Conservation (phyloP, 2,329 filamentous ascomycete species). For the Parastagonospora nodorum region DNA sequence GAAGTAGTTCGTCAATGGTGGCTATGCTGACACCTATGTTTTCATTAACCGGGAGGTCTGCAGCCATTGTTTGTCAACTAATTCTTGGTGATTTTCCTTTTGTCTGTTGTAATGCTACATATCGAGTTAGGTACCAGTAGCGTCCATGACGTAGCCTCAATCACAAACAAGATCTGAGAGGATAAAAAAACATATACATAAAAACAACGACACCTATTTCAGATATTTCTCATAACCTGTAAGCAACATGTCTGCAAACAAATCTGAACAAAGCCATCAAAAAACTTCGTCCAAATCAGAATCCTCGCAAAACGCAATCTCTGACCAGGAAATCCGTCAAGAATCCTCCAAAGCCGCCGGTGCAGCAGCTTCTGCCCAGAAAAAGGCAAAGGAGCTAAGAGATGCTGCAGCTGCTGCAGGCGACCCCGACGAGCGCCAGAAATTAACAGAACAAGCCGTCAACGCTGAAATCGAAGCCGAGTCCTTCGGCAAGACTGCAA, state of each 20-base stretch:
- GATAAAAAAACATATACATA: neutral
- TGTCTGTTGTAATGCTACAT: too few species aligned
- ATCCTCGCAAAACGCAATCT: slow-evolving; percentile 7
- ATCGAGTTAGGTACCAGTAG: neutral
- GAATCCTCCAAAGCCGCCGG: slow-evolving; percentile 26
- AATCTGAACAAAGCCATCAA: neutral
- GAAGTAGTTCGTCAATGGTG: too few species aligned
- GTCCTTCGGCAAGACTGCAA: slow-evolving; percentile 31
- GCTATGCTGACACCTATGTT: too few species aligned
- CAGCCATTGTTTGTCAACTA: too few species aligned
- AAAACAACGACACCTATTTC: neutral
- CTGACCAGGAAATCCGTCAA: slow-evolving; percentile 22
- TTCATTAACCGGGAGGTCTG: too few species aligned
- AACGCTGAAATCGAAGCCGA: slow-evolving; percentile 27
- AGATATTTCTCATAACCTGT: neutral
- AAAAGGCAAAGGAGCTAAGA: slow-evolving; percentile 24
- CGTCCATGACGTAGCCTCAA: neutral
- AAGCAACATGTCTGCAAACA: neutral
- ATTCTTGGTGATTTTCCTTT: too few species aligned
- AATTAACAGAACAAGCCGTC: slow-evolving; percentile 25
- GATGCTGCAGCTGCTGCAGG: slow-evolving; percentile 22
- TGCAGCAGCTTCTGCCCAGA: slow-evolving; percentile 20
- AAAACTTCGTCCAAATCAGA: neutral
- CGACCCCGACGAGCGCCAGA: slow-evolving; percentile 24
- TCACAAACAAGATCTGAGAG: neutral